Evolutionary conservation across 352 stramenopile species (phyloP), one percentile per base, ranked within the genome.

Genomic region (Phytophthora fragariae): DNA sequence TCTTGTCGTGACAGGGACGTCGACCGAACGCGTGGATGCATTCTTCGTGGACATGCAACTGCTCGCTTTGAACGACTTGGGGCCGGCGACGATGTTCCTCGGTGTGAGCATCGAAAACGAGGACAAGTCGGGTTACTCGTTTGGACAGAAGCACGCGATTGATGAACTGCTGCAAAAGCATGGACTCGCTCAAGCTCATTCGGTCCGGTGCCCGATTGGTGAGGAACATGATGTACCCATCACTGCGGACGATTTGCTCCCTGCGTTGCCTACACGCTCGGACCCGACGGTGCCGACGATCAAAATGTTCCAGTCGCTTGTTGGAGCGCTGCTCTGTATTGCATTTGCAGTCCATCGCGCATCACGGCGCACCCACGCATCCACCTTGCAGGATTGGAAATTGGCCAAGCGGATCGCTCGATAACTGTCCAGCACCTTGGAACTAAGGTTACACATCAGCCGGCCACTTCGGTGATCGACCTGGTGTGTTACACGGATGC

Each of bases 301-400:
- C 17, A 33, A 49, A 5, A 50, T 11, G 7, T 65, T 71, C 12
- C 55, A 65, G 29, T 71, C 46, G 8, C 12, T 71, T 5, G 64
- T 71, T 5, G 47, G 35, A 14, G 41, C 44, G 5, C 39, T 55
- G 6, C 15, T 71, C 1, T 70, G 56, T n/a, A 65, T 70, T 31
- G 44, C 11, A 0, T 70, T 65, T 15, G 46, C 49, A 6, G 54
- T 65, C 1, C 56, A 70, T 14, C 17, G 27, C 3, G 55, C 31
- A 21, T 61, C 56, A 2, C 17, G 47, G 3, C 64, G 33, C 7
- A 60, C 64, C 1, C 64, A 65, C 29, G 31, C 46, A 46, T 44
- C 64, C 1, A 53, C 41, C 0, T 14, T 35, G 14, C 2, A 10
- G 5, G 64, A 59, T 15, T 71, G 19, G 55, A 54, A 57, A 21